Conservation (phyloP, 2,329 filamentous ascomycete genomes). For the Penicillium fuscoglaucum region DNA sequence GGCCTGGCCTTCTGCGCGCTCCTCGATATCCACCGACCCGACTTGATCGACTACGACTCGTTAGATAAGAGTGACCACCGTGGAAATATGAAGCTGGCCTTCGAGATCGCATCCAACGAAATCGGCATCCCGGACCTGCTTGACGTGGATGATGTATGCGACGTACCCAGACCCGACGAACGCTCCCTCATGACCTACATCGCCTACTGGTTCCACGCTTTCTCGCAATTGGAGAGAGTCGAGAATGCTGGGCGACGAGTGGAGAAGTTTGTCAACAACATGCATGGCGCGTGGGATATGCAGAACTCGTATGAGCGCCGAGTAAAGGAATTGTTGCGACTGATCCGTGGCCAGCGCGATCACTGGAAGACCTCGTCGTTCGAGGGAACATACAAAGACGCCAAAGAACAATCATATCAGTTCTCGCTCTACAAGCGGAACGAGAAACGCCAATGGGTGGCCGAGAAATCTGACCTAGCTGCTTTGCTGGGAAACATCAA, state of each 20-base stretch:
- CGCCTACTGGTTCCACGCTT: conserved; percentile 99
- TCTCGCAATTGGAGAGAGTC: conserved; percentile 97
- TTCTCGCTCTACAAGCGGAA: conserved; percentile 90
- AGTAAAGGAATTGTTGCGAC: conserved; percentile 77
- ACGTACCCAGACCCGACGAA: conserved; percentile 94
- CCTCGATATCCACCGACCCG: conserved; percentile 93
- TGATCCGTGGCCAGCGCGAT: conserved; percentile 71
- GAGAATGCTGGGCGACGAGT: conserved; percentile 95
- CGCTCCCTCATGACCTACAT: conserved; percentile 99
- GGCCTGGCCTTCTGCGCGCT: conserved; percentile 94
- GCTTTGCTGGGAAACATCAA: conserved; percentile 97
- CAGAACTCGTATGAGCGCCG: conserved; percentile 91
- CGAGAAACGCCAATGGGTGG: conserved; percentile 92
- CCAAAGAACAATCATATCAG: conserved; percentile 77
- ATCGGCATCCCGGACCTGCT: conserved; percentile 95
- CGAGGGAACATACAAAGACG: conserved; percentile 87
- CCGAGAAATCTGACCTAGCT: conserved; percentile 93
- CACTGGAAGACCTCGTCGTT: conserved; percentile 79
- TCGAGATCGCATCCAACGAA: conserved; percentile 92
- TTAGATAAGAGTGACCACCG: conserved; percentile 92
- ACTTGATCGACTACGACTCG: conserved; percentile 93
- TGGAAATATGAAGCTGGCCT: conserved; percentile 97
- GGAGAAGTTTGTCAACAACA: conserved; percentile 97
- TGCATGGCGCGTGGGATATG: conserved; percentile 99
- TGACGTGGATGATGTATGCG: conserved; percentile 97